These are phyloP conservation scores for Coemansia sp. DNA, from an alignment of 192 early-diverging fungal genomes.

Conservation along the genomic window DNA sequence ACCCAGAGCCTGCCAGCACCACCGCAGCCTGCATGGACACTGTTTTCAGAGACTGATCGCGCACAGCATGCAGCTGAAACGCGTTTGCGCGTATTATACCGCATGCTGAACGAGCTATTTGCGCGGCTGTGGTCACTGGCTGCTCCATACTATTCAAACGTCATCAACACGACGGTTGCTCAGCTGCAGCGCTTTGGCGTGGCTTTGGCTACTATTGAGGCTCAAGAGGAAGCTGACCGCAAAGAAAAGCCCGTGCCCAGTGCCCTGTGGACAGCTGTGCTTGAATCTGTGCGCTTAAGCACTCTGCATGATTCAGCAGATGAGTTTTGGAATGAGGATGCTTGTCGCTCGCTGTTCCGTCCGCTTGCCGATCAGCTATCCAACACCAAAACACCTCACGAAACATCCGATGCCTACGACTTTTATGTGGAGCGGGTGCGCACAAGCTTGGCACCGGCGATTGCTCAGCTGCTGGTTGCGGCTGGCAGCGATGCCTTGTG, in stretches of 20 bases:
- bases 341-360: constrained; percentile 71
- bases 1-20: constrained; percentile 8
- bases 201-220: constrained; percentile 25
- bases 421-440: constrained; percentile 58
- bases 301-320: constrained; percentile 62
- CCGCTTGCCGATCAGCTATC: constrained; percentile 76
- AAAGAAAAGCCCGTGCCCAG: constrained; percentile 49
- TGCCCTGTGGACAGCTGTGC: constrained; percentile 69
- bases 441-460: constrained; percentile 67
- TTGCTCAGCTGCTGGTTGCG: constrained; percentile 78
- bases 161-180: constrained; percentile 66
- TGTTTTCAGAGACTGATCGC: constrained; percentile 43
- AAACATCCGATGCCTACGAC: constrained; percentile 14
- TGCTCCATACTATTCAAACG: constrained; percentile 74
- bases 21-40: constrained; percentile 37
- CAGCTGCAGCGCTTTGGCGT: constrained; percentile 57
- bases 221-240: constrained; percentile 45
- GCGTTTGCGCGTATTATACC: constrained; percentile 44
- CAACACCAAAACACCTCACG: constrained; percentile 45
- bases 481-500: constrained; percentile 75
- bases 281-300: constrained; percentile 66
- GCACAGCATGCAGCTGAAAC: constrained; percentile 27
- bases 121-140: constrained; percentile 61
- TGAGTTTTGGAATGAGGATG: constrained; percentile 68
- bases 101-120: constrained; percentile 34